Percentiles rank a stretch among this genome's conserved stretches.
Evolutionary conservation across 768 basidiomycete species (phyloP).

Genomic region (Auriscalpium vulgare): DNA sequence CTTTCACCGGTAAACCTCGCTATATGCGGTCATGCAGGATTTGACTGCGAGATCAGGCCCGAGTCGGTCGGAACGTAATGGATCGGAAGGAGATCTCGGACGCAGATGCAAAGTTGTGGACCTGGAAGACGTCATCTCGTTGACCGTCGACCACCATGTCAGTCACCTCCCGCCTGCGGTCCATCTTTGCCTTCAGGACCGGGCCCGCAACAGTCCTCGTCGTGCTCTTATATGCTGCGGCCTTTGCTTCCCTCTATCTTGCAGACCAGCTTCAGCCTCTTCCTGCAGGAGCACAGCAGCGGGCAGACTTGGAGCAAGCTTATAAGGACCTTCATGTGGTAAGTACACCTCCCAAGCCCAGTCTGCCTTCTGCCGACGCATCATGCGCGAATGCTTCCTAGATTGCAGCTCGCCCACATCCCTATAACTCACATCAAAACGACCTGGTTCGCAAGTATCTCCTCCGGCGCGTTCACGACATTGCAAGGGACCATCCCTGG

Average conservation of each 20-base stretch:
- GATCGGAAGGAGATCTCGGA: too few relatives aligned
- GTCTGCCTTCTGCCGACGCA: background rate
- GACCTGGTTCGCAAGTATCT: constrained; percentile 57
- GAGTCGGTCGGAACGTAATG: too few relatives aligned
- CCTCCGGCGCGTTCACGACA: constrained; percentile 40
- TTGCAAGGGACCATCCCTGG: constrained; percentile 35
- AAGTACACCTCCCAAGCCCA: background rate
- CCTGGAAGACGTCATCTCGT: background rate
- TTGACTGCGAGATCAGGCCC: too few relatives aligned
- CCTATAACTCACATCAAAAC: constrained; percentile 74
- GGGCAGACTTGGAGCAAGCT: constrained; percentile 44
- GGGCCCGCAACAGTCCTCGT: constrained; percentile 2
- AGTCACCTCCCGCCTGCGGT: background rate
- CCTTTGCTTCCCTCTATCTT: constrained; percentile 6
- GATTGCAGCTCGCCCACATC: constrained; percentile 67
- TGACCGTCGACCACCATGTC: background rate
- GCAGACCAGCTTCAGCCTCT: constrained; percentile 3
- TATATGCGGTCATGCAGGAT: too few relatives aligned
- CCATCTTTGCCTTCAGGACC: constrained; percentile 6
- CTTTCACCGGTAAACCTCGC: too few relatives aligned
- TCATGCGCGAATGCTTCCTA: constrained; percentile 13
- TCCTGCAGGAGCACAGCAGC: constrained; percentile 27
- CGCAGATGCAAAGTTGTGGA: too few relatives aligned
- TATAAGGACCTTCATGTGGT: constrained; percentile 52
- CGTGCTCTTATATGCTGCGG: constrained; percentile 5